These are phyloP conservation scores for Nakazawaea ambrosiae DNA, from an alignment of 805 yeast genomes.

Conservation along the genomic window DNA sequence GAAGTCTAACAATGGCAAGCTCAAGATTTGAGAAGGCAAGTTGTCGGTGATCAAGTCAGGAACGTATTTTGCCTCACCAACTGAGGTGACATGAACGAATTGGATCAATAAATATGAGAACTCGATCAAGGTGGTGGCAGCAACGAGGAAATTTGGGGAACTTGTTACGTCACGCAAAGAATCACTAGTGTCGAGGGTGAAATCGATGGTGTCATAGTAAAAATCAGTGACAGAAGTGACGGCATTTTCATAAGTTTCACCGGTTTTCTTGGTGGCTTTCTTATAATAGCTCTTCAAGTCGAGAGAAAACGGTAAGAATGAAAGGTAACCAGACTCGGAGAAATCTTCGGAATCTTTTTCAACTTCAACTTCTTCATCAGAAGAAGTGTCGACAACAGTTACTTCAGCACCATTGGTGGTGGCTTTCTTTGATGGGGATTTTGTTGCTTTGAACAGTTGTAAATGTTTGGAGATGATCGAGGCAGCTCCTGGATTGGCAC, in stretches of 20 bases:
- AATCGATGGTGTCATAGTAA: slow-evolving; percentile 3
- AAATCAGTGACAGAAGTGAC: background rate
- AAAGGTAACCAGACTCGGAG: background rate
- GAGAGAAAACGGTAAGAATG: slow-evolving; percentile 11
- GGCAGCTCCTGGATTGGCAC: slow-evolving; percentile 2
- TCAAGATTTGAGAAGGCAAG: slow-evolving; percentile 17
- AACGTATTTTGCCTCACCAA: slow-evolving; percentile 12
- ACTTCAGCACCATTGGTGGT: slow-evolving; percentile 2
- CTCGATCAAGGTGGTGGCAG: background rate
- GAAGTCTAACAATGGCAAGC: slow-evolving; percentile 28
- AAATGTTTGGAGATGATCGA: slow-evolving; percentile 6
- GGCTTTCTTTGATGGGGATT: slow-evolving; percentile 6
- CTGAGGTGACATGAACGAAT: slow-evolving; percentile 4
- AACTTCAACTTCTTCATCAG: slow-evolving; percentile 8
- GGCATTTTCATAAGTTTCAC: background rate
- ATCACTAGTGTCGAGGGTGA: slow-evolving; percentile 5
- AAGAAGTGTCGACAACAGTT: slow-evolving; percentile 1
- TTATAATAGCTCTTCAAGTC: slow-evolving; percentile 19
- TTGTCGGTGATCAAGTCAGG: slow-evolving; percentile 19
- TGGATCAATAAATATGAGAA: slow-evolving; percentile 4
- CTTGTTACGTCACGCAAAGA: slow-evolving; percentile 6
- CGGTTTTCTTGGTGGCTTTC: background rate
- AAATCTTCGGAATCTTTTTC: slow-evolving; percentile 8
- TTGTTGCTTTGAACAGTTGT: slow-evolving; percentile 3
- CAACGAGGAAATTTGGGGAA: slow-evolving; percentile 4